These are phyloP conservation scores for Isatis lusitanica DNA, from an alignment of 441 rosid species.

Conservation along the genomic window DNA sequence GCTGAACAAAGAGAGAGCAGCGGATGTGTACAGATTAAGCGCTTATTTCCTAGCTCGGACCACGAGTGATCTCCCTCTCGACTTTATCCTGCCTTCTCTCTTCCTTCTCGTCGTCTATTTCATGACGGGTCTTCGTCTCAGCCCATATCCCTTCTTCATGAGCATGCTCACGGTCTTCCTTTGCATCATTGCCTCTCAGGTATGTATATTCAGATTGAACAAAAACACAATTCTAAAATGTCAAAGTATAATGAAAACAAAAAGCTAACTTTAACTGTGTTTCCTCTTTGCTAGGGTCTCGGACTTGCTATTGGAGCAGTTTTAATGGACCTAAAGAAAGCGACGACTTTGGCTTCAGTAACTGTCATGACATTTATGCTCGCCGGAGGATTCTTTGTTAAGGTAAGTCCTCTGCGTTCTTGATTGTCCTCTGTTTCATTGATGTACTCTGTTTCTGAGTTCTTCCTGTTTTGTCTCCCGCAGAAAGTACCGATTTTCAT, in stretches of 20 bases:
- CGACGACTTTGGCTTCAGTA: slow-evolving; percentile 94
- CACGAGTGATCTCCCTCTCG: slow-evolving; percentile 97
- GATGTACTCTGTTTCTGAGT: neutral
- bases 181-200: slow-evolving; percentile 95
- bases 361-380: slow-evolving; percentile 98
- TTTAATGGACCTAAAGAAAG: slow-evolving; percentile 89
- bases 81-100: slow-evolving; percentile 81
- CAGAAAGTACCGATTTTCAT: slow-evolving; percentile 91
- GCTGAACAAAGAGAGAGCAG: slow-evolving; percentile 91
- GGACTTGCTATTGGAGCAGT: slow-evolving; percentile 96
- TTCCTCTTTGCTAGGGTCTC: slow-evolving; percentile 62
- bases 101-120: slow-evolving; percentile 88
- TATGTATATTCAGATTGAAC: slow-evolving; percentile 43
- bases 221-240: neutral
- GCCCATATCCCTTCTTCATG: slow-evolving; percentile 72
- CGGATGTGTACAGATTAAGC: slow-evolving; percentile 91
- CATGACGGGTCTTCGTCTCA: slow-evolving; percentile 85
- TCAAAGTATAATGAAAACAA: neutral
- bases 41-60: slow-evolving; percentile 94
- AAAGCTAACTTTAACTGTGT: neutral
- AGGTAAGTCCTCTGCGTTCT: slow-evolving; percentile 46
- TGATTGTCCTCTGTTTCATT: neutral
- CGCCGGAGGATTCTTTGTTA: slow-evolving; percentile 90
- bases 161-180: slow-evolving; percentile 82
- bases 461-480: slow-evolving; percentile 8